Percentiles rank a stretch among this genome's conserved stretches.
These are phyloP conservation scores for Mycena latifolia DNA, from an alignment of 768 basidiomycete genomes.

Conservation along the genomic window DNA sequence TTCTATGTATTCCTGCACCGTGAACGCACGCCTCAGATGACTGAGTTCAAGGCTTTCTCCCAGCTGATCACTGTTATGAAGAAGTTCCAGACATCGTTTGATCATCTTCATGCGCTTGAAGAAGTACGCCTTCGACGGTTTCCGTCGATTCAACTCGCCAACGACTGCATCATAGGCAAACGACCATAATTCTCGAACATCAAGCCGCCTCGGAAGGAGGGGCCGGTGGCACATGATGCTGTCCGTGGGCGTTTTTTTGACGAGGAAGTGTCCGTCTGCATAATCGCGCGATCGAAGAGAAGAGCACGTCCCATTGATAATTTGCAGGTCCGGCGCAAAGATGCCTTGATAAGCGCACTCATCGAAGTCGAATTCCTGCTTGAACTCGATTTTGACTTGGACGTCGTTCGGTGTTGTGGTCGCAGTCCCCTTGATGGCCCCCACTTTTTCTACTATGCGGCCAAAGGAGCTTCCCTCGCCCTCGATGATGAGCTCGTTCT, in stretches of 20 bases:
- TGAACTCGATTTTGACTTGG: background rate
- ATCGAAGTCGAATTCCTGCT: too few relatives aligned
- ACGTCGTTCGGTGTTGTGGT: background rate
- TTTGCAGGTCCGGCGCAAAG: background rate
- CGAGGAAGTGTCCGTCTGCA: background rate
- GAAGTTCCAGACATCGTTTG: background rate
- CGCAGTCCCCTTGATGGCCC: background rate
- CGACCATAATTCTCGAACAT: background rate
- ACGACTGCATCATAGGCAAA: background rate
- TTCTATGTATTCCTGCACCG: background rate
- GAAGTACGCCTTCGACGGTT: too few relatives aligned
- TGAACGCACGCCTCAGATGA: background rate
- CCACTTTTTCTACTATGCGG: background rate
- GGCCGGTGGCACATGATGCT: background rate
- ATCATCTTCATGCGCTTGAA: too few relatives aligned
- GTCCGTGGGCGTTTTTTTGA: too few relatives aligned
- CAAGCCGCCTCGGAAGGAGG: background rate
- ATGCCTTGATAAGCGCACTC: too few relatives aligned
- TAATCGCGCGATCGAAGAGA: background rate
- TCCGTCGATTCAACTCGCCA: too few relatives aligned
- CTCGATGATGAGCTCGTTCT: conserved; percentile 3
- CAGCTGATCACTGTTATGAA: background rate
- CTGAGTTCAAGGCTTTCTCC: background rate
- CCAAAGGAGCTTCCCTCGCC: background rate
- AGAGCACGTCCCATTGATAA: background rate